Evolutionary conservation across 2,329 filamentous ascomycete genomes (phyloP), one percentile per base, ranked within the genome.

Genomic region (Aspergillus caelatus): DNA sequence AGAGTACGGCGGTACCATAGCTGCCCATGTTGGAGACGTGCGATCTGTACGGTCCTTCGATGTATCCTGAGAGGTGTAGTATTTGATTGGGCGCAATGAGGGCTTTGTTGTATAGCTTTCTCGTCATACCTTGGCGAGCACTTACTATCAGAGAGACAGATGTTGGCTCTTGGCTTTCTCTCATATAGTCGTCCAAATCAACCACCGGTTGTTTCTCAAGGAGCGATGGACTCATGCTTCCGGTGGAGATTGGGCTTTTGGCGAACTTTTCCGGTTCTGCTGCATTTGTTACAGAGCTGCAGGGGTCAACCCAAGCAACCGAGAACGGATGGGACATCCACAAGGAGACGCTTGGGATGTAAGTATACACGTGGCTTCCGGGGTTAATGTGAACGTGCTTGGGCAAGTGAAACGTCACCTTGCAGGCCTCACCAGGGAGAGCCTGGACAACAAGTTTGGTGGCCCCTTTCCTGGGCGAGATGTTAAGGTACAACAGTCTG

Each of bases 1-100:
- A 89, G 61, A 90, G 83, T 28, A 90, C 75, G n/a, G 86, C 82
- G 0, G 88, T 89, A 70, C 88, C 88, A 76, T 89, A 90, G 58
- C 84, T 87, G 54, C 81, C 78, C 57, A 88, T 80, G 56, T 81
- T 81, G 48, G 79, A 80, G 59, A 88, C 84, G 72, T 86, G 84
- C 10, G 86, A 86, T 53, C 84, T 85, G 72, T 90, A 90, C 0
- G 88, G 87, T 0, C 88, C 88, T 75, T 90, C 88, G 67, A 89
- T 82, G 71, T 84, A 83, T 54, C 87, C 88, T 59, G 78, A 80
- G 6, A 85, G 83, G 14, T 79, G 78, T 68, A 89, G 80, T 9
- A 78, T 81, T 62, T 83, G 78, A 57, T 73, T 80, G n/a, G 84
- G 83, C 12, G 79, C 76, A 12, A 79, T 76, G 67, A 79, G 75